Evolutionary conservation across 495 filamentous ascomycete species (phyloP).

Genomic region (Pseudoneurospora amorphoporcata): DNA sequence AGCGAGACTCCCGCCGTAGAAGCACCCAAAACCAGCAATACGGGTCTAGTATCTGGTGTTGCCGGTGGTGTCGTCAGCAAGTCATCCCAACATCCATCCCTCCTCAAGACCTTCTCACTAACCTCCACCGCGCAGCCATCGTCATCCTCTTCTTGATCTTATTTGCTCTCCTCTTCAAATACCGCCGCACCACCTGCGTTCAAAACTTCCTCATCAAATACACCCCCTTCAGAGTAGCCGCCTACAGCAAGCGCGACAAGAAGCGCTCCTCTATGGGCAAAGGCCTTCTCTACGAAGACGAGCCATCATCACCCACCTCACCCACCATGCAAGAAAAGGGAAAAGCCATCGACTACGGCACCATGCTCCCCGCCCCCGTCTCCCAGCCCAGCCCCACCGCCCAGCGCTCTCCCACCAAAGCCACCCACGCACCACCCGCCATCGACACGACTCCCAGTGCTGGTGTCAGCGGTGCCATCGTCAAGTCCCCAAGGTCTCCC

Average conservation of each 20-base stretch:
- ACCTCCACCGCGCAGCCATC: constrained; percentile 9
- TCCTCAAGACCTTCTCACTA: background rate
- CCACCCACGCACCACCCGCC: constrained; percentile 1
- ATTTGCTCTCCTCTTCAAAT: constrained; percentile 15
- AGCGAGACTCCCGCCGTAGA: background rate
- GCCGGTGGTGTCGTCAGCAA: constrained; percentile 16
- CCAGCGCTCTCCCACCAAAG: background rate
- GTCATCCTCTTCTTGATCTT: constrained; percentile 17
- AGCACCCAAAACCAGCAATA: background rate
- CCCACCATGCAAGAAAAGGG: constrained; percentile 10
- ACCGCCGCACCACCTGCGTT: constrained; percentile 14
- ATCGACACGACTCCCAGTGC: background rate
- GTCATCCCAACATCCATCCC: background rate
- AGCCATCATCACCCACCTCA: background rate
- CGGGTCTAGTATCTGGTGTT: constrained; percentile 12
- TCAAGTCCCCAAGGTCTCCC: background rate
- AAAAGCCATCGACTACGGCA: constrained; percentile 10
- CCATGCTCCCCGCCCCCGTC: constrained; percentile 2
- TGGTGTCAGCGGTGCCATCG: background rate
- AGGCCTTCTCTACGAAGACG: constrained; percentile 15
- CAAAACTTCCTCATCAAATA: constrained; percentile 15
- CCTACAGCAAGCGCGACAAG: constrained; percentile 14
- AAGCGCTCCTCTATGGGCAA: constrained; percentile 21
- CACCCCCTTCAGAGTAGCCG: constrained; percentile 16
- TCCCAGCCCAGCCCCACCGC: constrained; percentile 2